These are phyloP conservation scores for Wickerhamiella alocasiicola DNA, from an alignment of 805 yeast genomes.

Conservation along the genomic window DNA sequence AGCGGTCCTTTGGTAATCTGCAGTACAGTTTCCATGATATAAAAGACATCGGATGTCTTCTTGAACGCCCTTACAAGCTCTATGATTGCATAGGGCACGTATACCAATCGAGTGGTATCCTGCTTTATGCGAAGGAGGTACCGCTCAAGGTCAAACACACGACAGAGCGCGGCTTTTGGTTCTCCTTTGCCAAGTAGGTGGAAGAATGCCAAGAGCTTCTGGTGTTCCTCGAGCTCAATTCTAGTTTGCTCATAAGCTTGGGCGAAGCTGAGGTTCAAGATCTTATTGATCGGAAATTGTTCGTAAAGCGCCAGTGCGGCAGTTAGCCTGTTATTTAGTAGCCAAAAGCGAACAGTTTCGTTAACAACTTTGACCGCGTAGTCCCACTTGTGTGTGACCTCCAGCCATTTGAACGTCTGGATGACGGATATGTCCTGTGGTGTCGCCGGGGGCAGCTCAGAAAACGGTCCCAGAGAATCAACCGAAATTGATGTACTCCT, in stretches of 20 bases:
- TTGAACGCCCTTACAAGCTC: neutral
- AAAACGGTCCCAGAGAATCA: neutral
- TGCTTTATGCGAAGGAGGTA: neutral
- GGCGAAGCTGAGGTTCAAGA: neutral
- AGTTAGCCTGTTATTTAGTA: neutral
- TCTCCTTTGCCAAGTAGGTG: neutral
- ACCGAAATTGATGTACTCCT: neutral
- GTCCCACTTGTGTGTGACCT: slow-evolving; percentile 3
- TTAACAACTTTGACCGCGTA: neutral
- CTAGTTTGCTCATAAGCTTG: neutral
- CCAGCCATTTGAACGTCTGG: slow-evolving; percentile 2
- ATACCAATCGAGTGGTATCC: neutral
- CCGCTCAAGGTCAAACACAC: neutral
- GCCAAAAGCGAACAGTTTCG: neutral
- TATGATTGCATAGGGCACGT: neutral
- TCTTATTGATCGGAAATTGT: neutral
- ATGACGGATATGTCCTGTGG: neutral
- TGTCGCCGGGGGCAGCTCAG: neutral
- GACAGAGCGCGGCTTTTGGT: neutral
- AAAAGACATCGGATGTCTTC: neutral
- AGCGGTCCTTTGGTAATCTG: neutral
- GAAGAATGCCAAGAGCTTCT: neutral
- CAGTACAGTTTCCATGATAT: neutral
- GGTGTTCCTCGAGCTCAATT: neutral
- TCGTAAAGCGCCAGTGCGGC: neutral